Evolutionary conservation across 306 rosid genomes (phyloP), one percentile per base, ranked within the genome.

Genomic region (Corylus americana): DNA sequence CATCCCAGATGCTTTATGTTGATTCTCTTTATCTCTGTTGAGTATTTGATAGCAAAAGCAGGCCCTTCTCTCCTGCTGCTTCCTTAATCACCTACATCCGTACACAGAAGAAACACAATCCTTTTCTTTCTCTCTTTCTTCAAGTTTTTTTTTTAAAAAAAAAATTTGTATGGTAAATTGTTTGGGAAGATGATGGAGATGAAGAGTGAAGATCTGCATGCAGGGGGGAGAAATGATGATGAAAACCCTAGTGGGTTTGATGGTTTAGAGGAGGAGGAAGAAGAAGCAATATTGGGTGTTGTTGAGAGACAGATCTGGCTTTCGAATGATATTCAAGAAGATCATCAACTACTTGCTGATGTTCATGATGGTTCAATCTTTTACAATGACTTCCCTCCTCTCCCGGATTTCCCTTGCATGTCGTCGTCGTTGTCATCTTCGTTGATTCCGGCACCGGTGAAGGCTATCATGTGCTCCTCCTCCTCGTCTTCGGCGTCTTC

Each of bases 371-470:
- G 84, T 47, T 85, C 94, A 2, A 82, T 92, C 77, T 94, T 94
- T 83, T 94, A 91, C 83, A 78, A 77, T 0, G 97, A 91, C 45
- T 95, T 95, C 77, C 99, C 97, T 57, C 70, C 97, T 48, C 83
- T 93, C 7, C 94, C 96, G 20, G 94, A 89, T 81, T 95, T 93
- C 49, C 86, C 99, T 48, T 93, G 99, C 98, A 89, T 95, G 99
- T 95, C 98, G 0, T 93, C 99, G 1, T 90, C 99, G 3, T 92
- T 98, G 0, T 89, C 97, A 0, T 85, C 93, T 1, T 86, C 95
- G 1, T 89, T 96, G 0, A 85, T 89, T 11, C 90, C 86, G 0
- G 82, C 77, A 0, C 89, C 93, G 12, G 77, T 87, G 1, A 91
- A 86, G 76, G 71, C 88, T 25, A 50, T 76, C 10, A 73, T 91